Evolutionary conservation across 1,139 yeast species (phyloP).

Genomic region (Taiozyma sp.): DNA sequence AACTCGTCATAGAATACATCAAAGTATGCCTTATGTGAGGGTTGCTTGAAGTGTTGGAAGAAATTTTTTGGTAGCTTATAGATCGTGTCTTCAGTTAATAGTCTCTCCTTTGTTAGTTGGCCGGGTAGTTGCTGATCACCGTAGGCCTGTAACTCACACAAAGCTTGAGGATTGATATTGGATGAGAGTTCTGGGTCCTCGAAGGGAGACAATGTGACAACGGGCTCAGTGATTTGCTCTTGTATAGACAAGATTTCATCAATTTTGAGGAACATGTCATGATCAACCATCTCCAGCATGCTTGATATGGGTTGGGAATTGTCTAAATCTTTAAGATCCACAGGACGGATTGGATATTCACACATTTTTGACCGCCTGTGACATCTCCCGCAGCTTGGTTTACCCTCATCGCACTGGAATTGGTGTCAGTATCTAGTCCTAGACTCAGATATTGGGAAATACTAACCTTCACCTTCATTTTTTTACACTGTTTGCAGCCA

Average conservation of each 20-base stretch:
- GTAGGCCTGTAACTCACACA: not conserved
- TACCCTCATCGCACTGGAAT: constrained; percentile 45
- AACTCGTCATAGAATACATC: constrained; percentile 55
- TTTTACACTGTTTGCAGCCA: constrained; percentile 58
- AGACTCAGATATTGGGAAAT: not conserved
- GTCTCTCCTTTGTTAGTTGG: constrained; percentile 1
- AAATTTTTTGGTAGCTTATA: constrained; percentile 14
- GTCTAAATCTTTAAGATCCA: not conserved
- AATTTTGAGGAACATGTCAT: constrained; percentile 17
- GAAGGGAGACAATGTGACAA: constrained; percentile 8
- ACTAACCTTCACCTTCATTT: constrained; percentile 46
- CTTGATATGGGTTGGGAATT: not conserved
- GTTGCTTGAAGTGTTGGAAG: constrained; percentile 12
- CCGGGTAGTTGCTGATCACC: not conserved
- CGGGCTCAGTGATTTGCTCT: constrained; percentile 5
- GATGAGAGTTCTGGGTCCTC: constrained; percentile 1
- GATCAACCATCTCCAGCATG: constrained; percentile 19
- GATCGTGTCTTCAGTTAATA: constrained; percentile 8
- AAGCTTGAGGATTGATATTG: not conserved
- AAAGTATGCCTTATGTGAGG: constrained; percentile 38
- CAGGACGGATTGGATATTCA: constrained; percentile 27
- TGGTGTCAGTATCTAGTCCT: not conserved
- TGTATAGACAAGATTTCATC: constrained; percentile 16
- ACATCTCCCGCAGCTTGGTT: constrained; percentile 53
- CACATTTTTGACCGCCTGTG: constrained; percentile 41